Base-by-base conservation (phyloP, 495 filamentous ascomycete genomes). In the Aspergillus cavernicola region DNA sequence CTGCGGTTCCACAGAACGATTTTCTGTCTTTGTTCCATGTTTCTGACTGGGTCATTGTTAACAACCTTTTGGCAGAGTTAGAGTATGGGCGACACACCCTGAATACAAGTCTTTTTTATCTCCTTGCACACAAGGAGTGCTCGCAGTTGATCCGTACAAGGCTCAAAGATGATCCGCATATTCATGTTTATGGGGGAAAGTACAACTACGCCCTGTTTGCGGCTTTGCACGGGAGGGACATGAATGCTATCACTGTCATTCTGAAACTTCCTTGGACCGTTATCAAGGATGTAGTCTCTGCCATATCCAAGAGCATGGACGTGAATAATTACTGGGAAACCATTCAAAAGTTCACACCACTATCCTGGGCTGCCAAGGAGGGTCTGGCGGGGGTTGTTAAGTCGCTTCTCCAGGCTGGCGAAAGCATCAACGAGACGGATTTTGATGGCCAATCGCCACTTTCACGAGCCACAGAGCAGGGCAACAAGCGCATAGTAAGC, bases 141-240 rank as follows among this genome's bases (percentile, higher is more conserved):
- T 28, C 72, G 1, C 58, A 65, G 19, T 72, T 82, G 23, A 71
- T 79, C 52, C 55, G 57, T 5, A 51, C 55, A 16, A 50, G 57
- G 50, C 50, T 62, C 24, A 18, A 18, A 19, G 23, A 13, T 18
- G 41, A 43, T 16, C 13, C 12, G 4, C 11, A 28, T 16, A n/a
- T 28, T 43, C 24, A 29, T 43, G 23, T 29, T 7, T 11, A 1
- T 6, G 41, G 41, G 3, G 74, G 68, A 39, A 65, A 65, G 15
- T 75, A 76, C 57, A 63, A 64, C 1, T 58, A 62, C 13, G 74
- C 78, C 13, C 13, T 79, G 13, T 69, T 79, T 58, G 77, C 72
- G 6, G 74, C 70, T n/a, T 26, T 74, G 6, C 71, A 68, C 23
- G 63, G 38, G 7, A 28, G 56, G 0, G 64, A 65, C 19, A 33